These are phyloP conservation scores for Pestalotiopsis sp. DNA, from an alignment of 2,329 filamentous ascomycete genomes.

Conservation along the genomic window DNA sequence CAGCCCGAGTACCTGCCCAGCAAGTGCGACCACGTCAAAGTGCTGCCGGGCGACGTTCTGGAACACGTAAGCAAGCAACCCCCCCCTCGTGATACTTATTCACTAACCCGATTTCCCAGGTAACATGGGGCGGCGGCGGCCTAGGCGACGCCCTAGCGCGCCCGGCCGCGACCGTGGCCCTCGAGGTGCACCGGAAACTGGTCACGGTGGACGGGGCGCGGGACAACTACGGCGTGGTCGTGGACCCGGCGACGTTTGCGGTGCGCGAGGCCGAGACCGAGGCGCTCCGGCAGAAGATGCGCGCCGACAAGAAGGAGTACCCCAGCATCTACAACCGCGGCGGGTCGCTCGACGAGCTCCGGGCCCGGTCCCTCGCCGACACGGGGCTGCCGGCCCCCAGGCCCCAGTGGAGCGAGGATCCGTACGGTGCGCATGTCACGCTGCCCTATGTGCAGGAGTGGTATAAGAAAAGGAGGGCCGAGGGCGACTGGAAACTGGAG, in stretches of 20 bases:
- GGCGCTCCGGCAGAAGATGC: conserved; percentile 35
- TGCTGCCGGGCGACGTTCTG: conserved; percentile 47
- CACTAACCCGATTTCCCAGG: no score
- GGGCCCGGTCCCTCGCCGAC: conserved; percentile 37
- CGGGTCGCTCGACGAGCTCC: conserved; percentile 41
- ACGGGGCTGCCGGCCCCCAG: conserved; percentile 43
- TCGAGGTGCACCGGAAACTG: conserved; percentile 46
- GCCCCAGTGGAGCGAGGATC: conserved; percentile 45
- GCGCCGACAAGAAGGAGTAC: conserved; percentile 15
- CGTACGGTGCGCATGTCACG: conserved; percentile 47
- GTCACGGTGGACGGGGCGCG: conserved; percentile 44
- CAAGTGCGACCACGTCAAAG: conserved; percentile 51
- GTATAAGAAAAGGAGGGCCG: conserved; percentile 39
- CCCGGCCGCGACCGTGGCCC: conserved; percentile 43
- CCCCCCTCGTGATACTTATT: no score
- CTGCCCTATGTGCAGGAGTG: conserved; percentile 45
- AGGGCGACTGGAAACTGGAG: conserved; percentile 25
- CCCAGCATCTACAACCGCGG: conserved; percentile 42
- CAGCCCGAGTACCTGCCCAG: conserved; percentile 38
- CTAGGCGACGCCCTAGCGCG: conserved; percentile 48
- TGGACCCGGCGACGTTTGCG: conserved; percentile 35
- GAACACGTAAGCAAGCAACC: conserved; percentile 39
- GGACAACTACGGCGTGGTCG: conserved; percentile 47
- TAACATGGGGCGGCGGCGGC: conserved; percentile 51
- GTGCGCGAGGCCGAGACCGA: conserved; percentile 40